Base-by-base conservation (phyloP, 495 filamentous ascomycete species). In the Lasiosphaeriaceae sp. region DNA sequence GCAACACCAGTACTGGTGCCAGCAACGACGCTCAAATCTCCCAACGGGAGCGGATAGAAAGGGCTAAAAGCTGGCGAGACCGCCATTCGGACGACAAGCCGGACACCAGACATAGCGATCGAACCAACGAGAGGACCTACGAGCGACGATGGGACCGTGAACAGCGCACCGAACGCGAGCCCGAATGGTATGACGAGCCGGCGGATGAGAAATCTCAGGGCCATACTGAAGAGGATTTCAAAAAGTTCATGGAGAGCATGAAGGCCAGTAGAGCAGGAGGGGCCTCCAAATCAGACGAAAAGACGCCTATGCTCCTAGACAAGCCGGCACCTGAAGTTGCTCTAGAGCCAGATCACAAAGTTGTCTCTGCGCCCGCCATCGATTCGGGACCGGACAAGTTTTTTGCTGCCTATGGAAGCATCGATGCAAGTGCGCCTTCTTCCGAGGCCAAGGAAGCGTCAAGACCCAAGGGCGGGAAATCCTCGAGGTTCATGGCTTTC, bases 191-290 rank as follows among this genome's bases (percentile, higher is more conserved):
- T 71, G 90, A 94, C 67, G 84, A 89, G 54, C 86, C 85, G 34
- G 83, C 83, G 39, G 89, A 87, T 48, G 82, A 86, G 49, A 86
- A 86, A 58, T 68, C 79, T 45, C 83, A 84, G 54, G 84, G 78
- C 17, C 89, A 88, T 66, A 96, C 89, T 11, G 86, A 89, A 65
- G 91, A 95, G 64, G 91, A 97, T 54, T 97, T 98, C 69, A 87
- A 96, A 71, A 87, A 87, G 57, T 98, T 95, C 84, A 96, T 97
- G 74, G 90, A 94, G 61, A 78, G 75, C 49, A 95, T 96, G 92
- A 96, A 93, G 69, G 85, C 86, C 24, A 73, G 69, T 50, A 72
- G 69, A 37, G 57, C 71, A 76, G 66, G 55, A 72, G 64, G 50
- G 61, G 61, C 66, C 1, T 41, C 63, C 66, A 67, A 69, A 55